Conservation (phyloP, 1,139 yeast genomes). For the Candida freyschussii region DNA sequence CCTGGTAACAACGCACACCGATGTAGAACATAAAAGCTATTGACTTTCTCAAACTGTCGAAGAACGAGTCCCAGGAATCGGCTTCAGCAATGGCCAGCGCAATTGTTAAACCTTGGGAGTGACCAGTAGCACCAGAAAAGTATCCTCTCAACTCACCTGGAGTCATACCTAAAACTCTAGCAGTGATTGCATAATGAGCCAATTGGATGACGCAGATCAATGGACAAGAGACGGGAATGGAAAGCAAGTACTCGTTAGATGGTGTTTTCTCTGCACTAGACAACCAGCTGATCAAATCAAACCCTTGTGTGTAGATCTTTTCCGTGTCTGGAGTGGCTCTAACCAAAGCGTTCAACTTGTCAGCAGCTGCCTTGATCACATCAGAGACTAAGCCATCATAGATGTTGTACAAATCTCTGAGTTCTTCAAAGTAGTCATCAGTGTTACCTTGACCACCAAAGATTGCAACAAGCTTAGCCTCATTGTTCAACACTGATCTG, state of each 20-base stretch:
- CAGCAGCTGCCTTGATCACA: slow-evolving; percentile 65
- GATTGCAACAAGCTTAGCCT: slow-evolving; percentile 70
- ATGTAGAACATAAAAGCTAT: slow-evolving; percentile 83
- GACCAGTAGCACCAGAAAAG: slow-evolving; percentile 90
- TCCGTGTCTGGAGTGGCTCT: slow-evolving; percentile 72
- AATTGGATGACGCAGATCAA: slow-evolving; percentile 92
- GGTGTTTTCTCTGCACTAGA: slow-evolving; percentile 83
- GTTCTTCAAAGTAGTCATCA: slow-evolving; percentile 95
- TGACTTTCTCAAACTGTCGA: slow-evolving; percentile 67
- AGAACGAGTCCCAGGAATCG: slow-evolving; percentile 80
- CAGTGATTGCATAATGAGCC: slow-evolving; percentile 86
- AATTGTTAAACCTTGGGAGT: slow-evolving; percentile 94
- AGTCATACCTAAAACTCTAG: slow-evolving; percentile 76
- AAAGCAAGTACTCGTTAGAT: slow-evolving; percentile 78
- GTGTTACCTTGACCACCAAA: slow-evolving; percentile 99
- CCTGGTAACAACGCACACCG: slow-evolving; percentile 86
- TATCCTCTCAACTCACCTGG: slow-evolving; percentile 82
- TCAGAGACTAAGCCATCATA: slow-evolving; percentile 75
- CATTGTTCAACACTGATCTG: slow-evolving; percentile 53
- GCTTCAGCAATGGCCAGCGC: slow-evolving; percentile 89
- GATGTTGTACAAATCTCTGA: slow-evolving; percentile 74
- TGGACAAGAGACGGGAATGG: slow-evolving; percentile 94
- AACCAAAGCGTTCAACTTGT: slow-evolving; percentile 62
- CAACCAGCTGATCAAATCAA: slow-evolving; percentile 85
- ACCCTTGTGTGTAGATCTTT: slow-evolving; percentile 90